Conservation (phyloP, 1,284 basidiomycete genomes). For the Caloboletus firmus region DNA sequence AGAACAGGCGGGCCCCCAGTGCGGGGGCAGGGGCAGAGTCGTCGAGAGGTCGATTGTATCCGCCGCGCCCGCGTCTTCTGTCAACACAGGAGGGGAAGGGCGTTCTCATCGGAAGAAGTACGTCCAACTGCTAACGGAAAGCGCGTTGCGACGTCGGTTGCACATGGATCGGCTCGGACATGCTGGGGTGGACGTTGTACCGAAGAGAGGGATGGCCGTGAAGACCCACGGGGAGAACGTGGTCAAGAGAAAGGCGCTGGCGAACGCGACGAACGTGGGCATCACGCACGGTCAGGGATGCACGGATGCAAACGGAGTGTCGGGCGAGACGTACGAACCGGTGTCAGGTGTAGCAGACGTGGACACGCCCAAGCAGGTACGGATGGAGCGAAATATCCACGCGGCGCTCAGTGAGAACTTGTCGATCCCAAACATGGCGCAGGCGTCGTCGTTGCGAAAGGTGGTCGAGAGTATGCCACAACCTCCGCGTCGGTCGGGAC, state of each 20-base stretch:
- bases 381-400: slow-evolving; percentile 11
- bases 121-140: slow-evolving; percentile 25
- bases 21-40: not conserved
- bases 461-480: not conserved
- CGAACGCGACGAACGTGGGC: slow-evolving; percentile 20
- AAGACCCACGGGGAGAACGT: slow-evolving; percentile 4
- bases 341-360: not conserved
- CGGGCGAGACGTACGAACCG: not conserved
- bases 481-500: not conserved
- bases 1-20: not conserved
- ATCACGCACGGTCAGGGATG: not conserved
- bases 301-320: not conserved
- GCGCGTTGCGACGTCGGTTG: slow-evolving; percentile 24
- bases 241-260: slow-evolving; percentile 15
- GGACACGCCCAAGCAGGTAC: slow-evolving; percentile 12
- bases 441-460: slow-evolving; percentile 5
- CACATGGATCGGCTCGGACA: slow-evolving; percentile 10
- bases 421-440: slow-evolving; percentile 20
- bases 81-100: not conserved
- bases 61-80: not conserved
- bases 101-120: slow-evolving; percentile 15
- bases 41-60: not conserved
- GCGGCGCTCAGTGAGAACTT: slow-evolving; percentile 23
- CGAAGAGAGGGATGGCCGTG: not conserved
- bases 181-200: not conserved